Base-by-base conservation (phyloP, 1,139 yeast genomes). In the Diutina siamensis region DNA sequence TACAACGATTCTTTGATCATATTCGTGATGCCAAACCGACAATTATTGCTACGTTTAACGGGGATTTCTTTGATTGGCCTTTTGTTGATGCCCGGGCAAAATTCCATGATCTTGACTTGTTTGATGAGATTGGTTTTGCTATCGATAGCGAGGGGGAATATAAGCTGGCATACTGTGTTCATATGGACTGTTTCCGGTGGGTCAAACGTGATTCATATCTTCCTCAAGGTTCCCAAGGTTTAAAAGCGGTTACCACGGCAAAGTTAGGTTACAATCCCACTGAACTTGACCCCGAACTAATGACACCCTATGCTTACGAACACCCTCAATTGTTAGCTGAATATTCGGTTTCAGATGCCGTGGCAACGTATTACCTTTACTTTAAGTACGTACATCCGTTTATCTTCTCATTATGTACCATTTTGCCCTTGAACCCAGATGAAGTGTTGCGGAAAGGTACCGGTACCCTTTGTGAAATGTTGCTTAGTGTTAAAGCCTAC, bases 11-110 rank as follows among this genome's bases (percentile, higher is more conserved):
- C 58, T 94, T 84, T 60, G 96, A 87, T 55, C 98, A 94, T 59
- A 77, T 94, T 20, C 69, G 92, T 52, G 97, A 92, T 46, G 84
- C 74, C 4, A 74, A 77, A 53, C 98, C 99, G 1, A 89, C 97
- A 0, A 96, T 92, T 12, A 92, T 94, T 47, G 95, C 97, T 1
- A 92, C 98, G 0, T 94, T 87, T 57, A 94, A 94, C 65, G 99
- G 99, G 68, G 99, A 94, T 61, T 88, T 88, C 58, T 94, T 94
- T 64, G 99, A 94, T 71, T 94, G 98, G 98, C 99, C 99, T 1
- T 94, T 88, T 61, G 94, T 94, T 4, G 98, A 89, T 54, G 80
- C 84, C 15, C 72, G 99, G 58, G 81, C 97, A 2, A 66, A 80
- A 33, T 75, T 77, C 49, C 94, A 92, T 60, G 97, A 87, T 21